phyloP scores from a whole-genome alignment of 2,329 filamentous ascomycete genomes.

The Fusarium concolor region DNA sequence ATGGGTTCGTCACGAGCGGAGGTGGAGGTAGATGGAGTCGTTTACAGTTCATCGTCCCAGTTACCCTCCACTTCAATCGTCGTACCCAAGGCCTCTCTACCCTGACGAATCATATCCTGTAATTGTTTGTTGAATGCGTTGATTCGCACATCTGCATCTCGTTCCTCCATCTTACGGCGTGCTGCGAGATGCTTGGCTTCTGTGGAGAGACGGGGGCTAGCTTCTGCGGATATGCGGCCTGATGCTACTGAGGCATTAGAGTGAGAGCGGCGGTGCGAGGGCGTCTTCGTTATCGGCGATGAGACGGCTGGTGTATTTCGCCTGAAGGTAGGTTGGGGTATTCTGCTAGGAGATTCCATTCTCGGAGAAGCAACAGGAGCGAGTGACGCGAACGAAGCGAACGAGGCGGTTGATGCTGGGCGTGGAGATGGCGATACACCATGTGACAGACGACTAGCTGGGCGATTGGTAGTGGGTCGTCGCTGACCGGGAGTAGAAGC shows the following conservation, averaged over 20 bases:
- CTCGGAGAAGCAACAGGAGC: constrained; percentile 51
- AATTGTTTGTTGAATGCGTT: constrained; percentile 82
- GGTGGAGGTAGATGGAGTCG: constrained; percentile 14
- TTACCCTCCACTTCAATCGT: constrained; percentile 69
- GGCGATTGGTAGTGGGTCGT: constrained; percentile 39
- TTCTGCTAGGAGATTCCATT: constrained; percentile 56
- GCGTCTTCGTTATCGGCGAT: constrained; percentile 27
- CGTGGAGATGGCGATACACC: constrained; percentile 36
- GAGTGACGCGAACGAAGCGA: constrained; percentile 51
- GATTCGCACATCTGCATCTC: constrained; percentile 82
- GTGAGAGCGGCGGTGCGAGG: constrained; percentile 57
- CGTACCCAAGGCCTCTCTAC: constrained; percentile 85
- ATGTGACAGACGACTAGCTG: constrained; percentile 60
- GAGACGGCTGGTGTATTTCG: constrained; percentile 33
- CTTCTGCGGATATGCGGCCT: constrained; percentile 44
- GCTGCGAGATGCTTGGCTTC: constrained; percentile 81
- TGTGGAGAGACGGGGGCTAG: constrained; percentile 64
- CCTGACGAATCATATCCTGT: constrained; percentile 88
- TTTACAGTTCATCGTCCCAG: constrained; percentile 56
- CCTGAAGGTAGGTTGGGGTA: constrained; percentile 49
- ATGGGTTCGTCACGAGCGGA: constrained; percentile 10
- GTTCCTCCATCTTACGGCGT: constrained; percentile 77
- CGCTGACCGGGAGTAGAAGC: constrained; percentile 44
- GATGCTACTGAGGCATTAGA: constrained; percentile 59
- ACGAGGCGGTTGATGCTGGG: constrained; percentile 49